Evolutionary conservation across 2,329 filamentous ascomycete species (phyloP).

Genomic region (Diaporthe australafricana): DNA sequence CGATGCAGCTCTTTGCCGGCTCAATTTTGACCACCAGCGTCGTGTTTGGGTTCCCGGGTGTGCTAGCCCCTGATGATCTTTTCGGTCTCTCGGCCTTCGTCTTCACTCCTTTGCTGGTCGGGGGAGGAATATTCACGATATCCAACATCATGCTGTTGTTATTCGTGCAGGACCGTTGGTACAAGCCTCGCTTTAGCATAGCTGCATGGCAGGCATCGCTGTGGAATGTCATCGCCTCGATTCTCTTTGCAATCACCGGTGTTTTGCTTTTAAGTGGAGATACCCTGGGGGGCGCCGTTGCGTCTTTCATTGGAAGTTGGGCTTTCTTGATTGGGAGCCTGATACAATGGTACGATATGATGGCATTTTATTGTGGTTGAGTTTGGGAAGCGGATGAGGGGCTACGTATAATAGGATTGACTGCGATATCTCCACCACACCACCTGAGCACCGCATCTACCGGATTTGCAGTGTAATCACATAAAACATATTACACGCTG

Average conservation of each 20-base stretch:
- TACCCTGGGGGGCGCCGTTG: neutral
- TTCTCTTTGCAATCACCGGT: constrained; percentile 1
- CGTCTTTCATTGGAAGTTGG: constrained; percentile 34
- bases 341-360: constrained; percentile 40
- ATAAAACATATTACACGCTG: no score
- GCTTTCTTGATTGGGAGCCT: constrained; percentile 38
- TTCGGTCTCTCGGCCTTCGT: neutral
- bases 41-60: neutral
- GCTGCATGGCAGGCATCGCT: constrained; percentile 10
- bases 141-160: constrained; percentile 3
- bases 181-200: neutral
- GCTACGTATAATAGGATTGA: no score
- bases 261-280: neutral
- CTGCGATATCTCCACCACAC: no score
- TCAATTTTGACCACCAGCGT: neutral
- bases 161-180: constrained; percentile 1
- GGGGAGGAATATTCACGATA: neutral
- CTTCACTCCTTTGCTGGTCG: constrained; percentile 3
- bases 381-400: neutral
- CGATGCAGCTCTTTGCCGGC: neutral
- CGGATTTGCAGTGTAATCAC: no score
- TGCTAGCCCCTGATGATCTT: constrained; percentile 8
- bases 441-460: no score
- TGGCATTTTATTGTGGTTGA: constrained; percentile 38
- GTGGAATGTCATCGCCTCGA: neutral